Base-by-base conservation (phyloP, 2,329 filamentous ascomycete genomes). In the Penicillium paneum region DNA sequence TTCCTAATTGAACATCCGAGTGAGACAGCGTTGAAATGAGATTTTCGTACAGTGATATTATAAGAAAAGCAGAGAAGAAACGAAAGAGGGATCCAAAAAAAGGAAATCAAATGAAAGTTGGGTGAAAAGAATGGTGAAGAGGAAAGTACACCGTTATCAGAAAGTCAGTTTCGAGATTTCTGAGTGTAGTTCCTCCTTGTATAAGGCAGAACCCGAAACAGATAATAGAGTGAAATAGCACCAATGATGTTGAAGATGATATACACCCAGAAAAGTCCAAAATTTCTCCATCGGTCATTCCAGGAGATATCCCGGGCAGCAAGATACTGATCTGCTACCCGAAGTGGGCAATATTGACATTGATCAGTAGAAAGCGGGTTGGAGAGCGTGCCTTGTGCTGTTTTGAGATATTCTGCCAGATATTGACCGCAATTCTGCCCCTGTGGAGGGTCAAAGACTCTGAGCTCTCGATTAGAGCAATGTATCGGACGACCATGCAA, bases 401-500 rank as follows among this genome's bases (percentile, higher is more conserved):
- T 12, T 6, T 44, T 32, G 3, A 57, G 45, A 24, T 55, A 60
- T 19, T 53, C 47, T 8, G 17, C 28, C 17, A 60, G 49, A 43
- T 60, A 60, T 38, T 57, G 32, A 26, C 43, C 42, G 19, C 57
- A 60, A 1, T 49, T 58, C 17, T 55, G 52, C 15, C 47, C 47
- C 4, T 41, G 15, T 5, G 57, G 57, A 21, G 58, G 52, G 15
- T 60, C 41, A 15, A 60, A 54, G 21, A 52, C 31, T 24, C 47
- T 40, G n/a, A 58, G 21, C 19, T 60, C 58, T 24, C 34, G 46
- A 0, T 19, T 34, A 15, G 51, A 54, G 43, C 58, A 60, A n/a
- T 48, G 26, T 0, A 61, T 56, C 83, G 76, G 17, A 63, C 58
- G 64, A 82, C 80, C 54, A 89, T 90, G 68, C 84, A 86, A 15